phyloP scores from a whole-genome alignment of 257 asterid genomes.

The Solanum bukasovii region DNA sequence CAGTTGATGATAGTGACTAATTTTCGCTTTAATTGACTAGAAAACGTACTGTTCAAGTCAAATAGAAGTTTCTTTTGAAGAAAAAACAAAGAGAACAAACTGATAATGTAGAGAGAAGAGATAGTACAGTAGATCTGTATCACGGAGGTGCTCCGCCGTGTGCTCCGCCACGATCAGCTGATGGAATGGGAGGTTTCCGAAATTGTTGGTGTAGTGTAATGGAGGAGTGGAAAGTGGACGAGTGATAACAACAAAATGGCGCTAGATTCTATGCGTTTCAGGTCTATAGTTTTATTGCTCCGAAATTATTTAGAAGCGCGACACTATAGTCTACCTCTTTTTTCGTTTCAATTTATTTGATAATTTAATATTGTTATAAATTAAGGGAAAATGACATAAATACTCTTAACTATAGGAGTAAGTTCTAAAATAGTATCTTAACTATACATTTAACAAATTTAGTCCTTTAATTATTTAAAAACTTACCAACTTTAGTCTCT shows the following conservation, averaged over 20 bases:
- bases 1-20: not conserved
- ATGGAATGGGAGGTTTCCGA: not conserved
- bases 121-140: not conserved
- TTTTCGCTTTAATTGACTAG: not conserved
- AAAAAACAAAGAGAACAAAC: not conserved
- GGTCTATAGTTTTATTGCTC: not conserved
- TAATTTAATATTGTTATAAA: too few species aligned
- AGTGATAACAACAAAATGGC: not conserved
- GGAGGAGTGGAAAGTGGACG: not conserved
- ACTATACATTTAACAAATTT: too few species aligned
- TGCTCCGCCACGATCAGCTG: not conserved
- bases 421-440: too few species aligned
- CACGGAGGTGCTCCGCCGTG: not conserved
- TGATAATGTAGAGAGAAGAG: not conserved
- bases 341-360: not conserved
- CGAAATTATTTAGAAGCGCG: too few species aligned
- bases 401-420: too few species aligned
- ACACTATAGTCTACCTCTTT: too few species aligned
- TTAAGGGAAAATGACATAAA: too few species aligned
- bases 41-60: not conserved
- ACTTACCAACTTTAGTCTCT: too few species aligned
- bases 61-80: not conserved
- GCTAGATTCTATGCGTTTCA: not conserved
- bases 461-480: too few species aligned
- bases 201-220: not conserved